Conservation (phyloP, 257 asterid genomes). For the Gentiana dahurica region DNA sequence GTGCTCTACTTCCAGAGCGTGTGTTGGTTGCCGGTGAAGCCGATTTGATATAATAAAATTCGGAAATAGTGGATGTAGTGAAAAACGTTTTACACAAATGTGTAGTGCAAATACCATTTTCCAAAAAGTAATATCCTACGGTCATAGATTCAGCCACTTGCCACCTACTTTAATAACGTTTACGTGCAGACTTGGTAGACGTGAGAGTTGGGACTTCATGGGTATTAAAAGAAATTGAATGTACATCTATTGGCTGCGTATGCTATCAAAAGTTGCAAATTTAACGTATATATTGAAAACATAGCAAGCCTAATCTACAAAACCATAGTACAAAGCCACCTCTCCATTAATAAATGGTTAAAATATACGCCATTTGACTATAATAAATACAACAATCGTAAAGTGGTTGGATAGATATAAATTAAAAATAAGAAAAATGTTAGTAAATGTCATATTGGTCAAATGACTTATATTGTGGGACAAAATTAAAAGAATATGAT, state of each 20-base stretch:
- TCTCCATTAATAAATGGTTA: background rate
- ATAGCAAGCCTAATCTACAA: background rate
- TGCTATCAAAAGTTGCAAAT: background rate
- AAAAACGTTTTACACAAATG: no score
- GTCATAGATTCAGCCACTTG: slow-evolving; percentile 18
- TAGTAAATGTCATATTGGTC: no score
- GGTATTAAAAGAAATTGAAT: slow-evolving; percentile 4
- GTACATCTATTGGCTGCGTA: slow-evolving; percentile 1
- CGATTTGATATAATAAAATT: no score
- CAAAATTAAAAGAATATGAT: no score
- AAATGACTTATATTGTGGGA: no score
- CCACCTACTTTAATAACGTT: slow-evolving; percentile 19
- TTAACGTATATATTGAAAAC: background rate
- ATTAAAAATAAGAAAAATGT: no score
- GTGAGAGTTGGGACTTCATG: slow-evolving; percentile 1
- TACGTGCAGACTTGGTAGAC: slow-evolving; percentile 21
- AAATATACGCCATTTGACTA: slow-evolving; percentile 2
- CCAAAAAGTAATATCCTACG: no score
- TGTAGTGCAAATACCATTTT: no score
- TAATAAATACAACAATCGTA: background rate
- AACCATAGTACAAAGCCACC: background rate
- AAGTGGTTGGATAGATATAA: no score
- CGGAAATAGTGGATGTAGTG: no score
- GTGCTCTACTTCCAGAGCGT: no score
- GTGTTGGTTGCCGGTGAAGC: no score